Percentiles rank a stretch among this genome's conserved stretches.
Evolutionary conservation across 2,329 filamentous ascomycete genomes (phyloP).

Genomic region (Venturia asperata): DNA sequence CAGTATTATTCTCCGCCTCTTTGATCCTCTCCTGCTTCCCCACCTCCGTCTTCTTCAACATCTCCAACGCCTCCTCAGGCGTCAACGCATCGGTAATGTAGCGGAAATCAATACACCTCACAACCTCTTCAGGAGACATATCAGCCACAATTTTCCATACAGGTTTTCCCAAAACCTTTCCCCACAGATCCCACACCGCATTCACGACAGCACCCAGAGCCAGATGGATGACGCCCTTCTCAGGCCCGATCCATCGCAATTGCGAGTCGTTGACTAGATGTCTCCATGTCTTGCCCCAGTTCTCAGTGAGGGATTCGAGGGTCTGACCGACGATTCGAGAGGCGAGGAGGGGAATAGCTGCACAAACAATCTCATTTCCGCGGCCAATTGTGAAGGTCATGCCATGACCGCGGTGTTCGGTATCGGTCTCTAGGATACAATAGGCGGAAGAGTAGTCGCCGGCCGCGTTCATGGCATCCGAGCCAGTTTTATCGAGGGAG

Average conservation of each 20-base stretch:
- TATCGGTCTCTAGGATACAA: slow-evolving; percentile 80
- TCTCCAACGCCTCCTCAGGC: slow-evolving; percentile 67
- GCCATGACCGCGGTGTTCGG: slow-evolving; percentile 63
- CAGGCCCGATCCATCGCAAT: slow-evolving; percentile 86
- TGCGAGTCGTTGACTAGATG: slow-evolving; percentile 88
- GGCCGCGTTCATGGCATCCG: slow-evolving; percentile 92
- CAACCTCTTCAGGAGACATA: slow-evolving; percentile 82
- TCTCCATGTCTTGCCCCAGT: slow-evolving; percentile 87
- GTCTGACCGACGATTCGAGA: slow-evolving; percentile 68
- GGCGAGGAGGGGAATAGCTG: slow-evolving; percentile 71
- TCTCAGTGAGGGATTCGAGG: slow-evolving; percentile 65
- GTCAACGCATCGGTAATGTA: slow-evolving; percentile 94
- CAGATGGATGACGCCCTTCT: slow-evolving; percentile 91
- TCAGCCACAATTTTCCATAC: slow-evolving; percentile 87
- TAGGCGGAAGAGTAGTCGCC: slow-evolving; percentile 93
- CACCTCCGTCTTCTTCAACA: slow-evolving; percentile 58
- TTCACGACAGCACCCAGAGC: slow-evolving; percentile 85
- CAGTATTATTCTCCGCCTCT: slow-evolving; percentile 65
- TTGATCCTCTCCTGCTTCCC: slow-evolving; percentile 65
- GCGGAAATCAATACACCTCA: slow-evolving; percentile 83
- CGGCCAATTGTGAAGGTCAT: slow-evolving; percentile 86
- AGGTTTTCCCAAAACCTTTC: slow-evolving; percentile 75
- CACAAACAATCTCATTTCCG: slow-evolving; percentile 87
- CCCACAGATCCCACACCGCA: slow-evolving; percentile 93
- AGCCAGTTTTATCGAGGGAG: slow-evolving; percentile 93